A percentile compares a stretch with the other conserved stretches of the same genome.
Conservation (phyloP, 2,329 filamentous ascomycete genomes). For the Cyphellophora europaea region DNA sequence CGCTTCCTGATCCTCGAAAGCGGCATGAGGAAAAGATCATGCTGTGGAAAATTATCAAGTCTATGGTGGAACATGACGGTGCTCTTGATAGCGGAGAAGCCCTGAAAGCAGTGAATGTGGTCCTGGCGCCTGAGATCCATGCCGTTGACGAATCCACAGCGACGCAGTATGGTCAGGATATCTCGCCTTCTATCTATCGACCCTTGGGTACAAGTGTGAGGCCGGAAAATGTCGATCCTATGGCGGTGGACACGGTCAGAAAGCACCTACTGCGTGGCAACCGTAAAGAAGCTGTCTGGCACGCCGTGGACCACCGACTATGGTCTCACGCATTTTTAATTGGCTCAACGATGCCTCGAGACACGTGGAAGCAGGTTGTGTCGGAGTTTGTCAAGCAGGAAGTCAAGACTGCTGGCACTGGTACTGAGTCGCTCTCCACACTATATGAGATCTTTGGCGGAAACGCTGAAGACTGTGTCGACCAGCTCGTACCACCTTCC, state of each 20-base stretch:
- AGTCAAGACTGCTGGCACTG: conserved; percentile 70
- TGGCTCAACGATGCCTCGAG: conserved; percentile 63
- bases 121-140: conserved; percentile 55
- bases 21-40: conserved; percentile 69
- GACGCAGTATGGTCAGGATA: conserved; percentile 26
- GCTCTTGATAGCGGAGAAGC: conserved; percentile 64
- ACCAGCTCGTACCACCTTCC: conserved; percentile 88
- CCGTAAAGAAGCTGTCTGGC: conserved; percentile 85
- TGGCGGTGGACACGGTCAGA: conserved; percentile 62
- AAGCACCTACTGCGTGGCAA: conserved; percentile 68
- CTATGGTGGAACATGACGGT: conserved; percentile 83
- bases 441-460: conserved; percentile 91
- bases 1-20: conserved; percentile 48
- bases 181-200: conserved; percentile 31
- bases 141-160: conserved; percentile 15
- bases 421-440: conserved; percentile 79
- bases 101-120: conserved; percentile 63
- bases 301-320: conserved; percentile 80
- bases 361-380: conserved; percentile 81
- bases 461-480: conserved; percentile 87
- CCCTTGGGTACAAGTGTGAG: conserved; percentile 30
- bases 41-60: conserved; percentile 75
- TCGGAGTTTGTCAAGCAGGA: conserved; percentile 95
- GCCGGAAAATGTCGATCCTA: conserved; percentile 60
- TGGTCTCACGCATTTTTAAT: conserved; percentile 97